Evolutionary conservation across 2,329 filamentous ascomycete species (phyloP), one percentile per base, ranked within the genome.

Genomic region (Fusarium pseudograminearum): DNA sequence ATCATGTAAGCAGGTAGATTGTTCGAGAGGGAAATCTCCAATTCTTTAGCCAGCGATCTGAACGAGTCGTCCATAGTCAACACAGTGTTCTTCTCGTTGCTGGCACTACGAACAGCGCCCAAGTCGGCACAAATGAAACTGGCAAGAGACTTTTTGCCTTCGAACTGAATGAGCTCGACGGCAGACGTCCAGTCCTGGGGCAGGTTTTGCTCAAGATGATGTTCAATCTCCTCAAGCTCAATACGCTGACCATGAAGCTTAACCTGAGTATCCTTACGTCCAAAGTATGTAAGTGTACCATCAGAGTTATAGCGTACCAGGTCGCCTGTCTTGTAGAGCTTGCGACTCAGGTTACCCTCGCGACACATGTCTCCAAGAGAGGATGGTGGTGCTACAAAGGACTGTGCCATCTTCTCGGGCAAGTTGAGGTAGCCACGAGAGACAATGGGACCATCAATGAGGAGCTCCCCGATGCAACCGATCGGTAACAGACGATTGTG

Each of bases 221-320:
- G 78, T 60, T 84, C 83, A 18, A 85, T 82, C 31, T 79, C 79
- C 4, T 67, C 74, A 14, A 87, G 79, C 75, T 86, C 89, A 41
- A 88, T 80, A 34, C 87, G 78, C 62, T 84, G 88, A 8, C 89
- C 90, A 16, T 84, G 81, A 7, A 90, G 76, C 75, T 90, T 90
- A 36, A 89, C 82, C 71, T 90, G 87, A 0, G 81, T 82, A 65
- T 90, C 87, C 60, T 86, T 87, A 4, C 88, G 79, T 22, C 86
- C 86, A 24, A 86, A 65, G 45, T 82, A 85, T 0, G 79, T 73
- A 7, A 86, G 72, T 4, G 74, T 76, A 1, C 82, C 82, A 45
- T 85, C 80, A 0, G 75, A 72, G 30, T 81, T 76, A 30, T 83
- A 84, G 34, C 75, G 75, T 4, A 78, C 84, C 5, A 86, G 74